Percentiles rank a stretch among this genome's conserved stretches.
phyloP scores from a whole-genome alignment of 192 early-diverging fungal species.

The Backusella parvicylindrica region DNA sequence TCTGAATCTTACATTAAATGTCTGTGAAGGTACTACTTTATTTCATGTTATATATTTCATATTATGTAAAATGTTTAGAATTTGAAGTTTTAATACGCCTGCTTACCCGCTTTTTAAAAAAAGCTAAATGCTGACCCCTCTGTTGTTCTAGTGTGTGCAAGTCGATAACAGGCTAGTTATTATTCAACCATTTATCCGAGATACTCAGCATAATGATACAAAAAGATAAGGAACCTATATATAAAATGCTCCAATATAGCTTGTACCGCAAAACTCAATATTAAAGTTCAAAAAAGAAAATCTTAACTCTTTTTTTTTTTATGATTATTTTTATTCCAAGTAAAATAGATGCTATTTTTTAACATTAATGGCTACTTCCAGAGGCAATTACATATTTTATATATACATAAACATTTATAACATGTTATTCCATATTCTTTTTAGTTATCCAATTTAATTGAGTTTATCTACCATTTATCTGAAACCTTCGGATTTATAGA shows the following conservation, averaged over 20 bases:
- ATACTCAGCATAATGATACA: neutral
- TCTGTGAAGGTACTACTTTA: neutral
- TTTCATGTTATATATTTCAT: neutral
- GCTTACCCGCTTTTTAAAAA: neutral
- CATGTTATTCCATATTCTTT: neutral
- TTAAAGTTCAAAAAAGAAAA: neutral
- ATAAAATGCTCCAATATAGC: neutral
- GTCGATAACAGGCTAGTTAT: neutral
- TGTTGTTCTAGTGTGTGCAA: neutral
- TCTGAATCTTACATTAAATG: neutral
- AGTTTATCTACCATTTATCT: neutral
- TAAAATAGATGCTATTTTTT: neutral
- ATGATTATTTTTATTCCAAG: neutral
- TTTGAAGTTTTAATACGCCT: neutral
- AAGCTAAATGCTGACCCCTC: neutral
- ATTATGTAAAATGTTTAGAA: neutral
- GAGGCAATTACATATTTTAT: neutral
- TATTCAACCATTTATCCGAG: neutral
- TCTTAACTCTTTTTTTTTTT: neutral
- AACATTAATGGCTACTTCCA: neutral
- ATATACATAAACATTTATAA: no score
- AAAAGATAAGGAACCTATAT: neutral
- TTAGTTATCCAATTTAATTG: neutral
- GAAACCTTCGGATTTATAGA: neutral
- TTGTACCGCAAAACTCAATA: neutral